Evolutionary conservation across 352 stramenopile genomes (phyloP).

Genomic region (Phytophthora aleatoria): DNA sequence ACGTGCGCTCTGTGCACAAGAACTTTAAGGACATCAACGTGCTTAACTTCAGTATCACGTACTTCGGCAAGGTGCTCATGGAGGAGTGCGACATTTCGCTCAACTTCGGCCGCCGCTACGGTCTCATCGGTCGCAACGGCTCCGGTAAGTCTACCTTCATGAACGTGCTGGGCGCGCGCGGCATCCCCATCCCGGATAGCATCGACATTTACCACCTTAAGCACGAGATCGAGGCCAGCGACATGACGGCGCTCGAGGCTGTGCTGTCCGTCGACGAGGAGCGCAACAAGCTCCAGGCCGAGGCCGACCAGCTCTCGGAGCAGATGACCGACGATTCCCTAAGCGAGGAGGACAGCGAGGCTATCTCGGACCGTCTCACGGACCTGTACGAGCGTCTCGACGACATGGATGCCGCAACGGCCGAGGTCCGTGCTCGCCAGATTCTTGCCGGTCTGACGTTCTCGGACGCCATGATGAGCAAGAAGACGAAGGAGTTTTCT

Average conservation of each 20-base stretch:
- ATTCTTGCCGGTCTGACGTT: constrained; percentile 97
- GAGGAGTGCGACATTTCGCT: constrained; percentile 96
- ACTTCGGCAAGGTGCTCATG: constrained; percentile 96
- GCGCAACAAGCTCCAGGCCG: constrained; percentile 90
- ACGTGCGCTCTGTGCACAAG: constrained; percentile 89
- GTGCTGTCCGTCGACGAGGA: constrained; percentile 96
- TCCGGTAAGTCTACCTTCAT: constrained; percentile 97
- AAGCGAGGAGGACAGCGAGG: constrained; percentile 83
- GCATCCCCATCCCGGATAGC: constrained; percentile 93
- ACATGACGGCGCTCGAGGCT: constrained; percentile 94
- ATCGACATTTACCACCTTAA: constrained; percentile 98
- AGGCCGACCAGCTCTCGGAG: constrained; percentile 93
- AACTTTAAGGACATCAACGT: constrained; percentile 99
- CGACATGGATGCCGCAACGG: constrained; percentile 94
- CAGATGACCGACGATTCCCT: constrained; percentile 90
- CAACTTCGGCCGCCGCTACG: constrained; percentile 98
- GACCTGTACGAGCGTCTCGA: constrained; percentile 96
- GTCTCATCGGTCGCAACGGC: constrained; percentile 96
- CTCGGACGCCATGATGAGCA: constrained; percentile 94
- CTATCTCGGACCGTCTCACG: constrained; percentile 92
- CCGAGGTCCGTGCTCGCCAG: constrained; percentile 90
- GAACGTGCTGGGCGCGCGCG: constrained; percentile 94
- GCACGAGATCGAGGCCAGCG: constrained; percentile 95
- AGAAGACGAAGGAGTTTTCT: constrained; percentile 94
- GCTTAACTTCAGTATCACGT: constrained; percentile 96